Percentiles rank a stretch among this genome's conserved stretches.
Conservation (phyloP, 1,284 basidiomycete genomes). For the Cutaneotrichosporon sp. region DNA sequence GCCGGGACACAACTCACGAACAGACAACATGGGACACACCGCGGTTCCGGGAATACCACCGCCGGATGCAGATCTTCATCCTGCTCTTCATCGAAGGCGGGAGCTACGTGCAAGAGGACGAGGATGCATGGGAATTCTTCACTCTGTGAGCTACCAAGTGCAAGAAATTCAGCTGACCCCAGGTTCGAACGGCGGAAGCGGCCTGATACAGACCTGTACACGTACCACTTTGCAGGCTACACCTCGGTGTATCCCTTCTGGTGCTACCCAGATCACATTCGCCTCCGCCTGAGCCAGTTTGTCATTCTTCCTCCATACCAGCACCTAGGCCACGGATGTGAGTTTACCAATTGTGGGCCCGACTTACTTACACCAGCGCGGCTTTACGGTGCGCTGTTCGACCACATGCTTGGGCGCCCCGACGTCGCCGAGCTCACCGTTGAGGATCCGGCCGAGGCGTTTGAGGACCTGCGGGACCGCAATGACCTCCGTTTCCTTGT, state of each 20-base stretch:
- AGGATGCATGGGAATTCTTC: conserved; percentile 83
- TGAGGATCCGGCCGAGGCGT: conserved; percentile 85
- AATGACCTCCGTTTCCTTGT: conserved; percentile 77
- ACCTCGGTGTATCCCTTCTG: conserved; percentile 90
- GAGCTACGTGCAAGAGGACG: conserved; percentile 82
- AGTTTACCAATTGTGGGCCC: too few species aligned
- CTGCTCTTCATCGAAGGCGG: conserved; percentile 92
- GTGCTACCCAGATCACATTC: conserved; percentile 80
- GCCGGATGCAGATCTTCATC: conserved; percentile 92
- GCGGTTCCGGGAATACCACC: conserved; percentile 87
- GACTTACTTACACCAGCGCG: conserved; percentile 62
- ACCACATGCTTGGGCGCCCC: conserved; percentile 62
- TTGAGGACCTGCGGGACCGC: conserved; percentile 75
- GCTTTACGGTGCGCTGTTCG: conserved; percentile 82
- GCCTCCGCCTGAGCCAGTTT: conserved; percentile 87
- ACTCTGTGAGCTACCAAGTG: conserved; percentile 58
- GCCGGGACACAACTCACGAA: too few species aligned
- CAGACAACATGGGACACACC: conserved; percentile 79
- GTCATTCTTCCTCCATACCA: conserved; percentile 89
- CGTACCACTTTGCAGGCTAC: conserved; percentile 89
- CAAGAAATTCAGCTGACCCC: conserved; percentile 46
- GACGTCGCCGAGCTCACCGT: conserved; percentile 85
- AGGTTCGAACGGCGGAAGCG: conserved; percentile 73
- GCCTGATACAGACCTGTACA: conserved; percentile 43
- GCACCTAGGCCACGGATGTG: conserved; percentile 81